Percentiles rank a stretch among this genome's conserved stretches.
phyloP scores from a whole-genome alignment of 1,284 basidiomycete species.

The Amylostereum areolatum region DNA sequence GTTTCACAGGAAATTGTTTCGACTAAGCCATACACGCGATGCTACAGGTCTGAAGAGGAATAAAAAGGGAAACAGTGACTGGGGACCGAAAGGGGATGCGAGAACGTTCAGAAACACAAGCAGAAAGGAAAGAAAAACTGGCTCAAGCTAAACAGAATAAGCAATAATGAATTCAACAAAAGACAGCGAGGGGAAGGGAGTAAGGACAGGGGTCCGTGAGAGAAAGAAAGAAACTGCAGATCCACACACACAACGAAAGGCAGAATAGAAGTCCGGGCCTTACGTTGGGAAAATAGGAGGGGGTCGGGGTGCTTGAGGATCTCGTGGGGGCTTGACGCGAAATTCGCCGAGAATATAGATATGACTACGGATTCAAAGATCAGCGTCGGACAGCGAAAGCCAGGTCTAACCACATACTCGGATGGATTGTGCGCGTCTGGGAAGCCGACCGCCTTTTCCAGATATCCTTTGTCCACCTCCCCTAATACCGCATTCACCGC shows the following conservation, averaged over 20 bases:
- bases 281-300: conserved; percentile 30
- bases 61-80: conserved; percentile 21
- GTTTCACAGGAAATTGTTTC: conserved; percentile 26
- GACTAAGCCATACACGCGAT: conserved; percentile 31
- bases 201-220: conserved; percentile 4
- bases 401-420: conserved; percentile 58
- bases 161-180: conserved; percentile 10
- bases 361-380: conserved; percentile 40
- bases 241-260: not conserved
- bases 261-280: conserved; percentile 13
- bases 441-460: conserved; percentile 93
- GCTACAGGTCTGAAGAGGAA: conserved; percentile 28
- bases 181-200: conserved; percentile 14
- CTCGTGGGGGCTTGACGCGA: conserved; percentile 65
- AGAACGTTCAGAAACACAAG: conserved; percentile 42
- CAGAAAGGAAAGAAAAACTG: conserved; percentile 43
- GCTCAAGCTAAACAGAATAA: conserved; percentile 27
- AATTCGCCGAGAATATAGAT: conserved; percentile 65
- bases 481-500: conserved; percentile 85
- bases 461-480: conserved; percentile 82
- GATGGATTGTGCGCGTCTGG: conserved; percentile 96
- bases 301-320: conserved; percentile 29
- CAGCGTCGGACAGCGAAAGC: conserved; percentile 14
- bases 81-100: conserved; percentile 19
- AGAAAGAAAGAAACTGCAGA: not conserved